Evolutionary conservation across 495 filamentous ascomycete genomes (phyloP), one percentile per base, ranked within the genome.

Genomic region (Bacidia rubella): DNA sequence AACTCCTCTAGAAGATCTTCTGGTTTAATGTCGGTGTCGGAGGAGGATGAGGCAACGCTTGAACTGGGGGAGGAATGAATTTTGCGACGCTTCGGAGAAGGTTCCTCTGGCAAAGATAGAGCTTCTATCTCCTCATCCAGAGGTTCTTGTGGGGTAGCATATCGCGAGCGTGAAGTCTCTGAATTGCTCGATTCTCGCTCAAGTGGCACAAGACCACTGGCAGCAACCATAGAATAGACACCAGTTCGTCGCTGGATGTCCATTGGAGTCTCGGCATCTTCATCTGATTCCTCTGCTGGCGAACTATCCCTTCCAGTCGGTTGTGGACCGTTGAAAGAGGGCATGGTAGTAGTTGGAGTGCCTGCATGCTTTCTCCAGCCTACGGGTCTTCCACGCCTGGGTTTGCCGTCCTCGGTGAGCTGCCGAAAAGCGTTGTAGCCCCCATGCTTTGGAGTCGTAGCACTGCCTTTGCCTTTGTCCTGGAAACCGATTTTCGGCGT

Each of bases 201-300:
- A 26, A 25, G 35, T 4, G 53, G 56, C 2, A 35, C 48, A 12
- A 55, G 41, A 15, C 56, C 48, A 26, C 56, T 58, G 3, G 56
- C 56, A 11, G 48, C 29, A 2, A 58, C 32, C 56, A 58, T 58
- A 5, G 56, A 55, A 43, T 58, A 50, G 19, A 58, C 35, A 41
- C 52, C 10, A 24, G 52, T 48, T 26, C 49, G 15, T 27, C 46
- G 4, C 35, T 52, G 47, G 26, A 50, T 12, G 23, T 50, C 27
- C 11, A 50, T 29, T n/a, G 25, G 47, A 10, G n/a, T 38, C 15
- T 47, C 44, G 5, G 22, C 15, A 1, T 24, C 21, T 17, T 47
- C 44, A 22, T 11, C 22, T 1, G 44, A 24, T 22, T 32, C n/a
- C 29, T 22, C 5, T 10, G 46, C 21, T 7, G 42, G 17, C 29